Conservation (phyloP, 2,329 filamentous ascomycete species). For the Hymenoscyphus salicellus region DNA sequence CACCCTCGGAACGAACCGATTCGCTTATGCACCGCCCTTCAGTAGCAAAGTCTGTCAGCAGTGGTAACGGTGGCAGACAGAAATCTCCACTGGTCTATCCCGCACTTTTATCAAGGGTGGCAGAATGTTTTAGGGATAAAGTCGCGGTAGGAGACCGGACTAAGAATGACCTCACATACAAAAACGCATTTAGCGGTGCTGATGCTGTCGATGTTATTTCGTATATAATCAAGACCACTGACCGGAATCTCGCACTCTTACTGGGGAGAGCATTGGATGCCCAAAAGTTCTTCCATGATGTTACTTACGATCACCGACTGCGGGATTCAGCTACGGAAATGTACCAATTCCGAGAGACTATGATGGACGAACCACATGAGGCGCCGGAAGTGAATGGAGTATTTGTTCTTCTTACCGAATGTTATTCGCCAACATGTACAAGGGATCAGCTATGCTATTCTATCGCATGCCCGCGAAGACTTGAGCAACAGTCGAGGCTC, state of each 20-base stretch:
- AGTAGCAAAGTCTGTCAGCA: constrained; percentile 43
- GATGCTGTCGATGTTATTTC: constrained; percentile 94
- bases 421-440: constrained; percentile 96
- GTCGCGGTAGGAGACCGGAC: constrained; percentile 82
- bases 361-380: constrained; percentile 78
- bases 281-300: constrained; percentile 99
- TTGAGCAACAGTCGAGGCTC: constrained; percentile 91
- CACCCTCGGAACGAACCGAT: constrained; percentile 55
- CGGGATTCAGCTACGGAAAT: constrained; percentile 93
- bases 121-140: constrained; percentile 85
- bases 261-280: constrained; percentile 90
- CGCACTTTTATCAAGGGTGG: constrained; percentile 87
- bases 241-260: constrained; percentile 87
- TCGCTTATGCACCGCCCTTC: constrained; percentile 54
- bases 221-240: constrained; percentile 95
- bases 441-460: constrained; percentile 95
- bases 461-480: constrained; percentile 86
- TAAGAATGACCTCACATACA: constrained; percentile 96
- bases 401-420: constrained; percentile 93
- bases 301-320: constrained; percentile 93
- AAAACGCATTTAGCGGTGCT: constrained; percentile 91
- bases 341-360: constrained; percentile 92
- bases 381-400: constrained; percentile 81
- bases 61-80: constrained; percentile 29
- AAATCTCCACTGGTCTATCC: constrained; percentile 87